These are phyloP conservation scores for Russula griseocarnosa DNA, from an alignment of 768 basidiomycete species.

Conservation along the genomic window DNA sequence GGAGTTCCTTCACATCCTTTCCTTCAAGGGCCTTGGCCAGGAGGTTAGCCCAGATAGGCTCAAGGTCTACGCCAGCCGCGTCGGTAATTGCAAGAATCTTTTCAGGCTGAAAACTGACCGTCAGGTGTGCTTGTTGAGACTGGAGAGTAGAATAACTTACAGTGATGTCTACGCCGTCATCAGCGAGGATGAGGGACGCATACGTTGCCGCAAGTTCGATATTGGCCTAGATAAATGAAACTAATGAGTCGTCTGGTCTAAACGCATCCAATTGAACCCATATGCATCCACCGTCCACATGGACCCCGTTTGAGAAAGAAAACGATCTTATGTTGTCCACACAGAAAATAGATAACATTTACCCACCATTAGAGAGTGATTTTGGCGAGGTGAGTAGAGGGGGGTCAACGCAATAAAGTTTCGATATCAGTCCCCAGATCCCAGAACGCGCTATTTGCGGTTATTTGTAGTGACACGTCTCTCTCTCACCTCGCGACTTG, in stretches of 20 bases:
- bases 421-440: not conserved
- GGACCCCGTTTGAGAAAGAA: not conserved
- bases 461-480: constrained; percentile 24
- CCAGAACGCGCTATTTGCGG: constrained; percentile 12
- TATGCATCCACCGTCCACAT: constrained; percentile 16
- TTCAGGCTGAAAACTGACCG: constrained; percentile 57
- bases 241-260: not conserved
- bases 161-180: constrained; percentile 96
- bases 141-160: constrained; percentile 49
- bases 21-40: constrained; percentile 98
- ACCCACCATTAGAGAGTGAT: constrained; percentile 12
- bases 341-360: not conserved
- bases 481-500: constrained; percentile 29
- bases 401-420: not conserved
- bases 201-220: constrained; percentile 89
- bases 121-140: constrained; percentile 10
- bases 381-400: not conserved
- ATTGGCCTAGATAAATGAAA: constrained; percentile 41
- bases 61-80: constrained; percentile 82
- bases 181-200: constrained; percentile 97
- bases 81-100: constrained; percentile 83
- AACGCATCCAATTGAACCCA: not conserved
- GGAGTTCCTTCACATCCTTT: constrained; percentile 93
- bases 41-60: constrained; percentile 96
- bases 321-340: not conserved